These are phyloP conservation scores for Aphanomyces euteiches DNA, from an alignment of 352 stramenopile genomes.

Conservation along the genomic window DNA sequence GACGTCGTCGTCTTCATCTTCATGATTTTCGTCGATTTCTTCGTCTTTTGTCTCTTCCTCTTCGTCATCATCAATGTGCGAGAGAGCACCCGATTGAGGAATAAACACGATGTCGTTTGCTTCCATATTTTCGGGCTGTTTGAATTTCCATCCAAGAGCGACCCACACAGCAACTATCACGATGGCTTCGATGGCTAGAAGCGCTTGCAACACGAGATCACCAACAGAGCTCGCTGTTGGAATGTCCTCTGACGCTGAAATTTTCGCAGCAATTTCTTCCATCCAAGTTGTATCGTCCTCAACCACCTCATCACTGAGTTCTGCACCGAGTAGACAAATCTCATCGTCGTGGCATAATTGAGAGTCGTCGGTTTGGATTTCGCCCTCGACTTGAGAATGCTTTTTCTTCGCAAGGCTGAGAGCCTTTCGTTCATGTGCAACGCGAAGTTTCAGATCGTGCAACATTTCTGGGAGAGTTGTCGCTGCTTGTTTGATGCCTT, in stretches of 20 bases:
- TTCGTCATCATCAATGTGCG: no score
- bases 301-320: background rate
- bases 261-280: background rate
- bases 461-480: background rate
- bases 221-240: no score
- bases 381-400: background rate
- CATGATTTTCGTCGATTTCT: background rate
- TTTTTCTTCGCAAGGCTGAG: no score
- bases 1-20: background rate
- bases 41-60: background rate
- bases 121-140: background rate
- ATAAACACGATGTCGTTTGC: conserved; percentile 19
- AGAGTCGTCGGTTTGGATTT: background rate
- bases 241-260: no score
- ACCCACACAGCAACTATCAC: background rate
- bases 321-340: background rate
- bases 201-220: background rate
- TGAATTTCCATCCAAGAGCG: no score
- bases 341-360: background rate
- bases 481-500: background rate
- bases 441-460: background rate
- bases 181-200: background rate
- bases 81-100: background rate
- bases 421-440: background rate
- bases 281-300: background rate